phyloP scores from a whole-genome alignment of 768 basidiomycete species.

The Leccinum aurantiacum region DNA sequence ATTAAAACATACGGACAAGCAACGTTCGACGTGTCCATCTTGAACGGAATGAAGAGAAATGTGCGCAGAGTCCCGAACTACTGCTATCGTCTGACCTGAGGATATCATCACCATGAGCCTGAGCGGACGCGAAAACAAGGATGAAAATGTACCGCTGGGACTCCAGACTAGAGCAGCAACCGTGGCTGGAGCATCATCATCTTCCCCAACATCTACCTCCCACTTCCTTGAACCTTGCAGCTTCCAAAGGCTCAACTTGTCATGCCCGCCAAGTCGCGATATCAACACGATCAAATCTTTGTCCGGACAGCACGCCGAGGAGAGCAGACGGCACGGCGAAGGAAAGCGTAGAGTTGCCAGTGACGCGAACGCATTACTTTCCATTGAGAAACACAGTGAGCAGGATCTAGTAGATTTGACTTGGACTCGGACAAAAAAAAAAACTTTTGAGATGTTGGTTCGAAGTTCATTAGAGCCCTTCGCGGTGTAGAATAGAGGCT shows the following conservation, averaged over 20 bases:
- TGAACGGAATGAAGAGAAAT: constrained; percentile 77
- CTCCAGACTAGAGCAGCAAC: constrained; percentile 74
- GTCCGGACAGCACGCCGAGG: constrained; percentile 78
- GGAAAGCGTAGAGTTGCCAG: constrained; percentile 59
- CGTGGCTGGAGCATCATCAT: constrained; percentile 43
- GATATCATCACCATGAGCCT: constrained; percentile 8
- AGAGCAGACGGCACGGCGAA: constrained; percentile 54
- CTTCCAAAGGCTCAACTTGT: constrained; percentile 78
- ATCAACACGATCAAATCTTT: constrained; percentile 76
- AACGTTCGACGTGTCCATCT: constrained; percentile 61
- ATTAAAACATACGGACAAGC: constrained; percentile 38
- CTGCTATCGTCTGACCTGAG: constrained; percentile 67
- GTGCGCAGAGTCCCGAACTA: constrained; percentile 66
- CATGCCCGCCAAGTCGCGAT: constrained; percentile 63
- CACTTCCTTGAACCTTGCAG: constrained; percentile 77
- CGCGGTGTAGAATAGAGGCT: constrained; percentile 20
- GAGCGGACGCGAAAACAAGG: neutral
- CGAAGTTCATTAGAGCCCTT: constrained; percentile 24
- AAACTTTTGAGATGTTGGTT: constrained; percentile 11
- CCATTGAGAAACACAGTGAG: constrained; percentile 31
- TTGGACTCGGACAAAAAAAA: constrained; percentile 7
- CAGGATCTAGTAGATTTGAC: neutral
- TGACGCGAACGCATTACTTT: constrained; percentile 48
- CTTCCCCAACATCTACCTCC: constrained; percentile 68
- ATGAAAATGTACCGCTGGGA: constrained; percentile 61